phyloP scores from a whole-genome alignment of 805 yeast genomes.

The Teunomyces atbi region DNA sequence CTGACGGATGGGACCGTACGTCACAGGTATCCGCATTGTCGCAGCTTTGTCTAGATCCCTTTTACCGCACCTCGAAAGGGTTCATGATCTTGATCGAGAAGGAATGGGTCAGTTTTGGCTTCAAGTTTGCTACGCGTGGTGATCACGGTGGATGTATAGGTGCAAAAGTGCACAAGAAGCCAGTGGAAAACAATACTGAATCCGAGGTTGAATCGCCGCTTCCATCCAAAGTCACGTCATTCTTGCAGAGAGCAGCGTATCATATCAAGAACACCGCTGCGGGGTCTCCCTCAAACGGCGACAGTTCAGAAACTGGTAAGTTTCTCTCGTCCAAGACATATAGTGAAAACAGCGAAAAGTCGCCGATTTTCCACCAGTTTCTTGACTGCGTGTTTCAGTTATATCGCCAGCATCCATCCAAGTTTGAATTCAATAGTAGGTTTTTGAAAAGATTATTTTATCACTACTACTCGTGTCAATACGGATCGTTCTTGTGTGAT shows the following conservation, averaged over 20 bases:
- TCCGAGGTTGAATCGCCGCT: constrained; percentile 11
- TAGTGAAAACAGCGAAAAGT: constrained; percentile 41
- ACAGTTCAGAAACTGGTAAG: constrained; percentile 14
- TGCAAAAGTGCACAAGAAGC: constrained; percentile 23
- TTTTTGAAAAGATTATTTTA: constrained; percentile 81
- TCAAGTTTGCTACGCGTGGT: constrained; percentile 77
- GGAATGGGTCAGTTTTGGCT: constrained; percentile 96
- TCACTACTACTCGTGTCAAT: constrained; percentile 91
- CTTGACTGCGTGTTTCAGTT: constrained; percentile 86
- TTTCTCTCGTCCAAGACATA: constrained; percentile 23
- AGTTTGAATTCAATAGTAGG: constrained; percentile 86
- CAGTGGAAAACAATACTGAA: constrained; percentile 10
- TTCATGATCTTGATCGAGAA: constrained; percentile 83
- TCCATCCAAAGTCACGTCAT: constrained; percentile 27
- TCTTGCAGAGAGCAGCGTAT: constrained; percentile 40
- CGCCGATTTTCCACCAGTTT: constrained; percentile 94
- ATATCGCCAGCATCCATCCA: constrained; percentile 61
- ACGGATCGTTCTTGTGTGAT: constrained; percentile 84
- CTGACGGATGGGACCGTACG: constrained; percentile 99
- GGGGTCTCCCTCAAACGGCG: constrained; percentile 14
- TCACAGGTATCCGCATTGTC: constrained; percentile 83
- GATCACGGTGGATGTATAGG: constrained; percentile 65
- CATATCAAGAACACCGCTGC: constrained; percentile 40
- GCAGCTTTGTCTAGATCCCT: constrained; percentile 87
- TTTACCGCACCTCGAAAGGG: constrained; percentile 83